phyloP scores from a whole-genome alignment of 306 rosid species.

The Fragaria iinumae region DNA sequence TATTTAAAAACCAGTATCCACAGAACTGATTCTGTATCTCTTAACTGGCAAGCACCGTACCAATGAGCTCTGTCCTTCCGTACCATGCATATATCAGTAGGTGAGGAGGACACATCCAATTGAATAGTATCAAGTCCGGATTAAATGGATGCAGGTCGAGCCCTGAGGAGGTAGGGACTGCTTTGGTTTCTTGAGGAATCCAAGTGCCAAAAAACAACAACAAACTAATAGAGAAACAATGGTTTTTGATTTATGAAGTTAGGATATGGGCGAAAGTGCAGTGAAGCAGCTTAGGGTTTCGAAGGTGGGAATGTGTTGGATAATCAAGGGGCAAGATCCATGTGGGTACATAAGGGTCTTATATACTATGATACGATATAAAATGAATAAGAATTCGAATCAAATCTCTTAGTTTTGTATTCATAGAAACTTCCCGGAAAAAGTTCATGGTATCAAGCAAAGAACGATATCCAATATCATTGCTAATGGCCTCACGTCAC shows the following conservation, averaged over 20 bases:
- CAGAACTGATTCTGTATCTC: conserved; percentile 16
- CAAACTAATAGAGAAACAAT: background rate
- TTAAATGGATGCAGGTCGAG: conserved; percentile 10
- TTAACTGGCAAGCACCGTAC: conserved; percentile 56
- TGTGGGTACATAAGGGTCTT: conserved; percentile 33
- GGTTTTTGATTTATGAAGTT: background rate
- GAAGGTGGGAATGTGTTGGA: conserved; percentile 42
- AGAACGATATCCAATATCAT: conserved; percentile 34
- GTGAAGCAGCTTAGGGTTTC: conserved; percentile 27
- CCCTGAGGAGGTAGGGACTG: conserved; percentile 18
- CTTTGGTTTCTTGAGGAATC: conserved; percentile 1
- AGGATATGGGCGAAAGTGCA: conserved; percentile 45
- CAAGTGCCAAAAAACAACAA: background rate
- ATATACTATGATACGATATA: background rate
- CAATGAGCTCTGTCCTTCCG: conserved; percentile 35
- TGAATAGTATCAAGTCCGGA: conserved; percentile 11
- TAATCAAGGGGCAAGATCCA: conserved; percentile 69
- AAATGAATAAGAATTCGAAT: conserved; percentile 16
- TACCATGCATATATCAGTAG: conserved; percentile 34
- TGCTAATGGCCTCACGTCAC: conserved; percentile 15
- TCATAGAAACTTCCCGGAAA: conserved; percentile 34
- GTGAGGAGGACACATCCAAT: conserved; percentile 28
- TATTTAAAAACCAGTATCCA: background rate
- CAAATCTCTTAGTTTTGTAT: conserved; percentile 23
- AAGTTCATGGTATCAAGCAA: conserved; percentile 24